A percentile compares a stretch with the other conserved stretches of the same genome.
phyloP scores from a whole-genome alignment of 192 early-diverging fungal species.

The Rhizoclosmatium sp. region DNA sequence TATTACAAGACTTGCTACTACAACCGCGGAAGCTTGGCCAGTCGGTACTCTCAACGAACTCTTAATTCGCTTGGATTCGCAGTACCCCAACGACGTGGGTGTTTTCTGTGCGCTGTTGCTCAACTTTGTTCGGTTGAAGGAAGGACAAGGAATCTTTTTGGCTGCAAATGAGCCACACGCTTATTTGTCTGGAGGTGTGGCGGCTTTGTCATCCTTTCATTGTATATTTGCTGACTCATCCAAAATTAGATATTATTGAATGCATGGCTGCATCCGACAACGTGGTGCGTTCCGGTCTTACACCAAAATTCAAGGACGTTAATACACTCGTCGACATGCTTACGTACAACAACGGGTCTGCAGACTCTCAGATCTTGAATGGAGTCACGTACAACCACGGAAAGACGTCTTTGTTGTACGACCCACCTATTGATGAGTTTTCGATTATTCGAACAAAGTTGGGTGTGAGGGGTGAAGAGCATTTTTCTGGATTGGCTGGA shows the following conservation, averaged over 20 bases:
- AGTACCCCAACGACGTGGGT: slow-evolving; percentile 94
- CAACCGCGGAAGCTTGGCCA: neutral
- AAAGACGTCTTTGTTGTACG: slow-evolving; percentile 68
- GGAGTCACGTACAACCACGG: slow-evolving; percentile 67
- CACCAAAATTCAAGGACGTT: slow-evolving; percentile 98
- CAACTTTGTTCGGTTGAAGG: slow-evolving; percentile 80
- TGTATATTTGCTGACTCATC: slow-evolving; percentile 1
- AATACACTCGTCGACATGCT: slow-evolving; percentile 88
- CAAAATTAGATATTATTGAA: slow-evolving; percentile 85
- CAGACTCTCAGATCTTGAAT: slow-evolving; percentile 79
- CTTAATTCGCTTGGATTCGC: slow-evolving; percentile 72
- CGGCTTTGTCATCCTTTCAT: slow-evolving; percentile 7
- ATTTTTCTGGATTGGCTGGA: slow-evolving; percentile 68
- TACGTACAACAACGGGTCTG: slow-evolving; percentile 85
- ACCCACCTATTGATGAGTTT: slow-evolving; percentile 98
- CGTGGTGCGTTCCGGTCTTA: slow-evolving; percentile 95
- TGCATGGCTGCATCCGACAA: slow-evolving; percentile 99
- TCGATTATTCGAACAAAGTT: slow-evolving; percentile 76
- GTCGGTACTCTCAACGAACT: slow-evolving; percentile 63
- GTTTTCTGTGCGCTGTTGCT: slow-evolving; percentile 88
- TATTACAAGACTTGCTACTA: slow-evolving; percentile 51
- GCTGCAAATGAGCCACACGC: slow-evolving; percentile 98
- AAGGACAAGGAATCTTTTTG: slow-evolving; percentile 93
- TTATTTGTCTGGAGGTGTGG: slow-evolving; percentile 87
- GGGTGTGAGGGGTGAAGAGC: slow-evolving; percentile 54